Percentiles rank a stretch among this genome's conserved stretches.
phyloP scores from a whole-genome alignment of 176 grass and related monocot species.

The Carex littledalei region DNA sequence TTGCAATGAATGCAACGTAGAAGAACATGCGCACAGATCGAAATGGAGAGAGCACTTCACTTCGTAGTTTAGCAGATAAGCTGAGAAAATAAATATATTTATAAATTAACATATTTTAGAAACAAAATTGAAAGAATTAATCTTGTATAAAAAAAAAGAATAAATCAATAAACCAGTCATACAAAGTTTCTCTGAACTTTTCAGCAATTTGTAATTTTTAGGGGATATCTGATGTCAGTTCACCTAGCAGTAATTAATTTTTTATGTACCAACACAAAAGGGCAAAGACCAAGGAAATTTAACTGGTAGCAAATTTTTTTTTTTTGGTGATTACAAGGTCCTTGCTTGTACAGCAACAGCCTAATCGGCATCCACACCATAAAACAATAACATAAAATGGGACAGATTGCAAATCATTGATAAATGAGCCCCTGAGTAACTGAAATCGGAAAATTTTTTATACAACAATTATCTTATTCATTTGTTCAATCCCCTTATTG shows the following conservation, averaged over 20 bases:
- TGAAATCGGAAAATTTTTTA: not conserved
- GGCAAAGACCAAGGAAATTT: not conserved
- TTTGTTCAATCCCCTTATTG: too few species aligned
- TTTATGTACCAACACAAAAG: not conserved
- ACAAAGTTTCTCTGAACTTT: not conserved
- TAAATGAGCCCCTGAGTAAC: not conserved
- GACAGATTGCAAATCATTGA: not conserved
- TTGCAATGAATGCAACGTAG: slow-evolving; percentile 89
- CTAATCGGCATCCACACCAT: not conserved
- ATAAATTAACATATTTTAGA: not conserved
- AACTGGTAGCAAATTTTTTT: not conserved
- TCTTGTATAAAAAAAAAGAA: not conserved
- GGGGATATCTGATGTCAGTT: not conserved
- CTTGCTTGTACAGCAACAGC: not conserved
- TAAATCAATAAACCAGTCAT: not conserved
- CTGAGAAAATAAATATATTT: slow-evolving; percentile 26
- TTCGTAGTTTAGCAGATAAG: slow-evolving; percentile 73
- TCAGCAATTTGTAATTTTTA: not conserved
- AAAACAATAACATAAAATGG: not conserved
- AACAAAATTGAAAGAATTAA: not conserved
- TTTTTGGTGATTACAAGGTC: too few species aligned
- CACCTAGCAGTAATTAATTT: not conserved
- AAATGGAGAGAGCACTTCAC: slow-evolving; percentile 81
- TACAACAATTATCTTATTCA: too few species aligned
- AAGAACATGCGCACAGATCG: slow-evolving; percentile 94